Evolutionary conservation across 192 early-diverging fungal genomes (phyloP).

Genomic region (Kappamyces sp.): DNA sequence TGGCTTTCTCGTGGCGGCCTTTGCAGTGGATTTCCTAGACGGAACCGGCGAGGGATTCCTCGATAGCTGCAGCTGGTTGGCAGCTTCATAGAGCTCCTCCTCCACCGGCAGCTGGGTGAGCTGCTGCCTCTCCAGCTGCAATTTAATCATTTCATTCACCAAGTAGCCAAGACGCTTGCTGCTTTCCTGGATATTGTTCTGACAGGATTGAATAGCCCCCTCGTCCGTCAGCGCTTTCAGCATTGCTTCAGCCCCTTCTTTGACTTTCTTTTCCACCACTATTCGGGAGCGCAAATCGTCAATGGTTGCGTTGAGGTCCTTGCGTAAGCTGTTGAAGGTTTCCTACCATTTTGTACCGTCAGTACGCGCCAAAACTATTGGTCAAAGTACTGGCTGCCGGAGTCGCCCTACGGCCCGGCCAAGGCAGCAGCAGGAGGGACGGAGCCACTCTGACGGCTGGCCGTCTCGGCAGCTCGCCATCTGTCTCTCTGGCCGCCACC

Average conservation of each 20-base stretch:
- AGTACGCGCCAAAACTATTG: too few relatives aligned
- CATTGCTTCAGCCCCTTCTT: conserved; percentile 68
- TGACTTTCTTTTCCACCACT: conserved; percentile 65
- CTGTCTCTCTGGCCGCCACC: too few relatives aligned
- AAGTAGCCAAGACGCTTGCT: conserved; percentile 36
- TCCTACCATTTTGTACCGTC: too few relatives aligned
- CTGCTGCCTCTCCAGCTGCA: conserved; percentile 15
- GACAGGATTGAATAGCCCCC: conserved; percentile 68
- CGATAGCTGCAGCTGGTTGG: not conserved
- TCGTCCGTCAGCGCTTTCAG: conserved; percentile 64
- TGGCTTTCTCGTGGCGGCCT: conserved; percentile 1
- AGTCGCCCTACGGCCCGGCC: too few relatives aligned
- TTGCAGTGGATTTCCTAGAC: not conserved
- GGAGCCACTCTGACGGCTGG: too few relatives aligned
- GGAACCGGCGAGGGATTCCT: not conserved
- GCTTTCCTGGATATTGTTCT: conserved; percentile 41
- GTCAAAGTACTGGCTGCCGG: too few relatives aligned
- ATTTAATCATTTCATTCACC: conserved; percentile 26
- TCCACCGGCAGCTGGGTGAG: not conserved
- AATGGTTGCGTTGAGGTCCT: conserved; percentile 60
- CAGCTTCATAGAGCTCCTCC: not conserved
- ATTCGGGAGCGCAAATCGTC: conserved; percentile 65
- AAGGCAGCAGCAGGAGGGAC: too few relatives aligned
- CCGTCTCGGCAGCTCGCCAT: too few relatives aligned
- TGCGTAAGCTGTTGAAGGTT: not conserved